Evolutionary conservation across 2,329 filamentous ascomycete genomes (phyloP).

Genomic region (Ophiostoma australiae): DNA sequence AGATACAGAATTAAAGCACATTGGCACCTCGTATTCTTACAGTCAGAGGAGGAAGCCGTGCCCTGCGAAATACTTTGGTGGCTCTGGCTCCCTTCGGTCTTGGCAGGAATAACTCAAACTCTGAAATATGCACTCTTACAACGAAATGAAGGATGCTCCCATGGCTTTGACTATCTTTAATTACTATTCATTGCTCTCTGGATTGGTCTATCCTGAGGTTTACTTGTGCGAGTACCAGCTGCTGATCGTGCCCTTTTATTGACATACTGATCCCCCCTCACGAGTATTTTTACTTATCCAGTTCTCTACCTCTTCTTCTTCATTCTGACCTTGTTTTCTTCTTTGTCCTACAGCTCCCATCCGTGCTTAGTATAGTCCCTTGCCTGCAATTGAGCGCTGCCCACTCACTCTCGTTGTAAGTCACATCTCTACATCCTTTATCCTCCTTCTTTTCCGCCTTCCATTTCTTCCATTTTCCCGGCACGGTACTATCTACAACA

Average conservation of each 20-base stretch:
- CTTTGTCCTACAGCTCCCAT: neutral
- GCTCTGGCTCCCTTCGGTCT: neutral
- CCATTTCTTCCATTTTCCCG: neutral
- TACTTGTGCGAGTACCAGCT: neutral
- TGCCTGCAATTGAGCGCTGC: neutral
- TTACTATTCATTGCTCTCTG: neutral
- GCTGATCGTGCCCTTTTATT: neutral
- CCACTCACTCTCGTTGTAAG: neutral
- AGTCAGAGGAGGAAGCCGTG: neutral
- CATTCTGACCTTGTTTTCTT: constrained; percentile 14
- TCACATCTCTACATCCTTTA: neutral
- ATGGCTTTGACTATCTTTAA: neutral
- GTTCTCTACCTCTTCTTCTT: neutral
- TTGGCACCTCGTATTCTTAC: neutral
- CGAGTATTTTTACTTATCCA: neutral
- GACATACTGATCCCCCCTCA: neutral
- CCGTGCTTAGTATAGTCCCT: neutral
- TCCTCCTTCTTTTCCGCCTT: neutral
- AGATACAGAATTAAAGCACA: neutral
- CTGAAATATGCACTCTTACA: neutral
- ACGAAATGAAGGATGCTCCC: neutral
- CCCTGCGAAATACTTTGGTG: neutral
- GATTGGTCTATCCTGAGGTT: neutral
- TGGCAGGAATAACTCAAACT: neutral
- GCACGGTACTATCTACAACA: too few relatives aligned